Evolutionary conservation across 345 rosid species (phyloP).

Genomic region (Capsella bursapastoris): DNA sequence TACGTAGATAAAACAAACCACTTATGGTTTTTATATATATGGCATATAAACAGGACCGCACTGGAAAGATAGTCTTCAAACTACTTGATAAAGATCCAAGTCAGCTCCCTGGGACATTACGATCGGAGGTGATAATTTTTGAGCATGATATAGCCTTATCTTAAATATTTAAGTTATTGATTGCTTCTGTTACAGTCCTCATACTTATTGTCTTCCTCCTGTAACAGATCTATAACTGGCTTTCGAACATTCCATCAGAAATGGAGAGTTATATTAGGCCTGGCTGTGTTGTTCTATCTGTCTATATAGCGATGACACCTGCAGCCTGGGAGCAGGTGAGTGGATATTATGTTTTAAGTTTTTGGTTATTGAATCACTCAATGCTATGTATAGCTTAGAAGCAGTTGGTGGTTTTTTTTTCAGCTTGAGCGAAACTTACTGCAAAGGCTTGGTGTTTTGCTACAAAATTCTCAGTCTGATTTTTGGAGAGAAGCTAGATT

Average conservation of each 20-base stretch:
- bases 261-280: conserved; percentile 98
- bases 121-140: conserved; percentile 53
- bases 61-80: conserved; percentile 67
- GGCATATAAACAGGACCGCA: conserved; percentile 53
- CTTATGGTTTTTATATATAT: too few relatives aligned
- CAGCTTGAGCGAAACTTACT: conserved; percentile 73
- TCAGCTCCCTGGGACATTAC: conserved; percentile 68
- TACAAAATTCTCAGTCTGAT: conserved; percentile 52
- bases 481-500: conserved; percentile 84
- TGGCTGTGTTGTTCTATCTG: conserved; percentile 79
- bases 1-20: too few relatives aligned
- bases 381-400: neutral
- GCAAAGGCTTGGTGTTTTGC: conserved; percentile 53
- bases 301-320: conserved; percentile 76
- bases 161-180: too few relatives aligned
- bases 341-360: neutral
- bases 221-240: conserved; percentile 80
- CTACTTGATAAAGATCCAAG: conserved; percentile 79
- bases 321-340: conserved; percentile 78
- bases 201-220: too few relatives aligned
- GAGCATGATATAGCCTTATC: too few relatives aligned
- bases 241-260: conserved; percentile 81
- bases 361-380: too few relatives aligned
- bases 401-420: conserved; percentile 19
- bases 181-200: too few relatives aligned